phyloP scores from a whole-genome alignment of 148 eudicot species.

The Chenopodium album region DNA sequence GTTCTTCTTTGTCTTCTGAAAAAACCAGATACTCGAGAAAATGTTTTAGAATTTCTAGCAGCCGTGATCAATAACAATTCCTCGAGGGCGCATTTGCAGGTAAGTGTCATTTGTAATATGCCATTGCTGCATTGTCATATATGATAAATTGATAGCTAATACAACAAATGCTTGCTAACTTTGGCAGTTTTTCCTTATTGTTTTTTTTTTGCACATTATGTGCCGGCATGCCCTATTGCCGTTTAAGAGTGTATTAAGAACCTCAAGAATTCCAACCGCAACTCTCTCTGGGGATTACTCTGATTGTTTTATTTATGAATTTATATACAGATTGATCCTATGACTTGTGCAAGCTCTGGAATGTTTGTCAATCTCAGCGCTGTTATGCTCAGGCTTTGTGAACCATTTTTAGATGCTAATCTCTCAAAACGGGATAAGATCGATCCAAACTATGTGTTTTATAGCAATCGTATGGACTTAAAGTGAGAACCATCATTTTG shows the following conservation, averaged over 20 bases:
- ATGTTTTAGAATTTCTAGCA: constrained; percentile 75
- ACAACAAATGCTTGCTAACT: not conserved
- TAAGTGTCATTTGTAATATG: constrained; percentile 21
- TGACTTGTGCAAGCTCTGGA: constrained; percentile 95
- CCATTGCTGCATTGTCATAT: not conserved
- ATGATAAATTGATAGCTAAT: not conserved
- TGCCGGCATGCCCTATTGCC: constrained; percentile 5
- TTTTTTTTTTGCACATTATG: not conserved
- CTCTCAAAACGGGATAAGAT: constrained; percentile 79
- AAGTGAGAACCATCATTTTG: constrained; percentile 45
- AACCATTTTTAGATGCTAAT: constrained; percentile 89
- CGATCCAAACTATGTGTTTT: constrained; percentile 74
- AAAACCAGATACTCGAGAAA: constrained; percentile 76
- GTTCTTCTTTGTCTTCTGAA: constrained; percentile 72
- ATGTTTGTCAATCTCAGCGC: constrained; percentile 98
- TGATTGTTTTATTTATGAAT: not conserved
- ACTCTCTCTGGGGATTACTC: not conserved
- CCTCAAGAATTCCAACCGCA: too few relatives aligned
- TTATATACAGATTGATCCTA: constrained; percentile 73
- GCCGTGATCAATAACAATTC: constrained; percentile 82
- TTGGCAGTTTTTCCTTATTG: not conserved
- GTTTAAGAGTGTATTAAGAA: not conserved
- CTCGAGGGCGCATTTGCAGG: constrained; percentile 89
- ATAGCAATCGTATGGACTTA: constrained; percentile 67
- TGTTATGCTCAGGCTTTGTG: constrained; percentile 89